Percentiles rank a stretch among this genome's conserved stretches.
These are phyloP conservation scores for Alternaria panax DNA, from an alignment of 2,329 filamentous ascomycete genomes.

Conservation along the genomic window DNA sequence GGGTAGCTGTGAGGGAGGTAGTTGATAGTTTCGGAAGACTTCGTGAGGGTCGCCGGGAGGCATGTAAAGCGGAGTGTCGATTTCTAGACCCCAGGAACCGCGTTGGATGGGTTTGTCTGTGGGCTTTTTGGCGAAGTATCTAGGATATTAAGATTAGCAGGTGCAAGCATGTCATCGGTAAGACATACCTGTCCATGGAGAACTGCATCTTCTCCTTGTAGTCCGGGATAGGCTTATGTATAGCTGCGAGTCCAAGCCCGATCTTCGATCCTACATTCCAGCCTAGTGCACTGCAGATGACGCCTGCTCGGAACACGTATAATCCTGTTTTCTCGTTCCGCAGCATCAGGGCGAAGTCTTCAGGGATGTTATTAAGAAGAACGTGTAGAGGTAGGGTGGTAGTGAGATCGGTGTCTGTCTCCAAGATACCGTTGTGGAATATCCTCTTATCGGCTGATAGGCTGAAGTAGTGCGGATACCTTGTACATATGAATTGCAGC, in stretches of 20 bases:
- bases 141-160: background rate
- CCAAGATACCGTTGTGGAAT: conserved; percentile 74
- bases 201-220: conserved; percentile 89
- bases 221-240: conserved; percentile 78
- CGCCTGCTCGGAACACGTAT: conserved; percentile 77
- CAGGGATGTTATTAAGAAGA: conserved; percentile 78
- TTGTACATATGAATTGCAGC: conserved; percentile 77
- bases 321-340: conserved; percentile 73
- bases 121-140: conserved; percentile 82
- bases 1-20: conserved; percentile 58
- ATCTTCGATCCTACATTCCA: conserved; percentile 82
- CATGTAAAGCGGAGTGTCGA: conserved; percentile 77
- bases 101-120: conserved; percentile 79
- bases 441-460: conserved; percentile 60
- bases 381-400: conserved; percentile 71
- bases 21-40: conserved; percentile 64
- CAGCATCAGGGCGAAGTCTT: conserved; percentile 82
- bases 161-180: background rate
- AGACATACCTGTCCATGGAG: conserved; percentile 77
- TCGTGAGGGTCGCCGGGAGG: conserved; percentile 73
- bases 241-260: conserved; percentile 71
- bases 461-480: conserved; percentile 79
- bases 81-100: conserved; percentile 83
- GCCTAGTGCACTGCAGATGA: conserved; percentile 80
- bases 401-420: conserved; percentile 67